phyloP scores from a whole-genome alignment of 257 asterid genomes.

The Jacaranda mimosifolia region DNA sequence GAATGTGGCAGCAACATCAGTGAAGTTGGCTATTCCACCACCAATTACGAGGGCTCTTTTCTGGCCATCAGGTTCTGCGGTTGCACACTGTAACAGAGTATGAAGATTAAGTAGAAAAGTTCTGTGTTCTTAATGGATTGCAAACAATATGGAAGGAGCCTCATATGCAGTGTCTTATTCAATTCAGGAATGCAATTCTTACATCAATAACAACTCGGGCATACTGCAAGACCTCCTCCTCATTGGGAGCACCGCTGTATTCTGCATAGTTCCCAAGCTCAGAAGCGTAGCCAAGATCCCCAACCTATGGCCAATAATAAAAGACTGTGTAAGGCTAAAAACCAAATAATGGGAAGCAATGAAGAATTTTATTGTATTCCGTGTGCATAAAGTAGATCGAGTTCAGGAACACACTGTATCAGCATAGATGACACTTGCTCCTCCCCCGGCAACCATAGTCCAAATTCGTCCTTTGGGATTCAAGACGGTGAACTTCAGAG shows the following conservation, averaged over 20 bases:
- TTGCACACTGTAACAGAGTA: slow-evolving; percentile 74
- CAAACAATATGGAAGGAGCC: neutral
- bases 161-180: neutral
- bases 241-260: slow-evolving; percentile 97
- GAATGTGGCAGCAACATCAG: slow-evolving; percentile 94
- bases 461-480: slow-evolving; percentile 95
- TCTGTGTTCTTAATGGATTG: neutral
- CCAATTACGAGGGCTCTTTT: slow-evolving; percentile 94
- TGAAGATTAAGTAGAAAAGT: neutral
- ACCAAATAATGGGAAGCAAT: neutral
- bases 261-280: slow-evolving; percentile 98
- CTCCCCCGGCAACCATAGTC: slow-evolving; percentile 99
- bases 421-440: slow-evolving; percentile 96
- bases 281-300: slow-evolving; percentile 93
- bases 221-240: slow-evolving; percentile 94
- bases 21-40: slow-evolving; percentile 96
- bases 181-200: slow-evolving; percentile 37
- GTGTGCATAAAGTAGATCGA: slow-evolving; percentile 17
- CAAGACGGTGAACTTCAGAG: slow-evolving; percentile 93
- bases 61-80: slow-evolving; percentile 89
- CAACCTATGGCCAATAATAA: slow-evolving; percentile 57
- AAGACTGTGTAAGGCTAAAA: neutral
- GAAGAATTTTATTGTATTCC: neutral
- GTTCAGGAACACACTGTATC: slow-evolving; percentile 70
- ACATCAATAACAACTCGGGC: slow-evolving; percentile 97